phyloP scores from a whole-genome alignment of 257 asterid genomes.

The Anisodus tanguticus region DNA sequence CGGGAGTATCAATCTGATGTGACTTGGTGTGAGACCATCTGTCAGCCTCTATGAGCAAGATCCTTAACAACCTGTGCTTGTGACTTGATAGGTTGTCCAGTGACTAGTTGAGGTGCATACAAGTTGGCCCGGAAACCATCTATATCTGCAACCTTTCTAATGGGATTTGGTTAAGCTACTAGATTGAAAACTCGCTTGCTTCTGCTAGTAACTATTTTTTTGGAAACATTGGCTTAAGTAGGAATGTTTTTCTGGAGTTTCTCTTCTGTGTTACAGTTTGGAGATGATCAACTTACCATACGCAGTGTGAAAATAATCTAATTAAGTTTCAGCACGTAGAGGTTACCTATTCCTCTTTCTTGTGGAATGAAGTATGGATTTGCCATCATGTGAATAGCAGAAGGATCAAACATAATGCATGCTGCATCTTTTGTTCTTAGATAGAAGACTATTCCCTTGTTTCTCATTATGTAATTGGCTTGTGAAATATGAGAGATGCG shows the following conservation, averaged over 20 bases:
- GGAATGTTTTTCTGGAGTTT: conserved; percentile 25
- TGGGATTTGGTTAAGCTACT: conserved; percentile 7
- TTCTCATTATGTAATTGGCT: conserved; percentile 11
- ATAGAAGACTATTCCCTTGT: conserved; percentile 13
- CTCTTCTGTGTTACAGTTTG: conserved; percentile 4
- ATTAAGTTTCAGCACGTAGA: not conserved
- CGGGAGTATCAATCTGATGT: conserved; percentile 17
- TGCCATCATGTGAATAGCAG: conserved; percentile 6
- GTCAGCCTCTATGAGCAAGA: not conserved
- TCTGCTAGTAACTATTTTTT: not conserved
- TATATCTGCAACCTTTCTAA: not conserved
- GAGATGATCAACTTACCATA: not conserved
- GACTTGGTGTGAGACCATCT: conserved; percentile 22
- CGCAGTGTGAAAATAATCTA: not conserved
- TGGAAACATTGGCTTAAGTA: conserved; percentile 18
- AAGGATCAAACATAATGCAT: conserved; percentile 19
- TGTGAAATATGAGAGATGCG: conserved; percentile 22
- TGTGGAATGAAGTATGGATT: conserved; percentile 9
- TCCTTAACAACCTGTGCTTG: conserved; percentile 19
- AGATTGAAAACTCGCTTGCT: conserved; percentile 7
- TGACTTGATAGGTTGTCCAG: conserved; percentile 8
- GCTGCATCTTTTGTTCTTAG: conserved; percentile 21
- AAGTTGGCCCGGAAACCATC: not conserved
- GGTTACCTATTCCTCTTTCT: conserved; percentile 7
- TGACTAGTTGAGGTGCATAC: conserved; percentile 7